A percentile compares a stretch with the other conserved stretches of the same genome.
Evolutionary conservation across 345 rosid genomes (phyloP).

Genomic region (Cardiospermum halicacabum): DNA sequence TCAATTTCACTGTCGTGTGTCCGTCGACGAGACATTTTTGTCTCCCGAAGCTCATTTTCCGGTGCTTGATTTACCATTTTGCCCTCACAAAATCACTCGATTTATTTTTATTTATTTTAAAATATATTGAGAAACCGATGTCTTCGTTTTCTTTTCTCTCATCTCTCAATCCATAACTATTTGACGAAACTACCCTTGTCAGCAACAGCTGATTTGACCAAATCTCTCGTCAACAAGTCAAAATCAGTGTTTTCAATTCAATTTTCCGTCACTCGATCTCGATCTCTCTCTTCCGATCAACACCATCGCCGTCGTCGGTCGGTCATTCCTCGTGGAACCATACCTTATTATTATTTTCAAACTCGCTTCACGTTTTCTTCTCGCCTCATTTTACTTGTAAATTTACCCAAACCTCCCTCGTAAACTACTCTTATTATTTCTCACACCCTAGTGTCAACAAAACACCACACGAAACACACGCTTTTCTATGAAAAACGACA

Average conservation of each 20-base stretch:
- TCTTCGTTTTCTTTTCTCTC: neutral
- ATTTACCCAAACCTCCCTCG: conserved; percentile 24
- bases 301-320: neutral
- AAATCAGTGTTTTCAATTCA: neutral
- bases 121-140: neutral
- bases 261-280: neutral
- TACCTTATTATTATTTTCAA: no score
- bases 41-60: neutral
- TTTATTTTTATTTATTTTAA: neutral
- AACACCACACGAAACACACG: neutral
- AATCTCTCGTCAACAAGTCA: conserved; percentile 4
- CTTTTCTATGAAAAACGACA: conserved; percentile 14
- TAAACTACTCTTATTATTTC: neutral
- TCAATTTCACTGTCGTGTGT: neutral
- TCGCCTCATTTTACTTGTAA: conserved; percentile 24
- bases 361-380: conserved; percentile 42
- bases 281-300: conserved; percentile 19
- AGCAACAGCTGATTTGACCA: conserved; percentile 10
- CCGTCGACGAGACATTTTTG: conserved; percentile 19
- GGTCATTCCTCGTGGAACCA: conserved; percentile 7
- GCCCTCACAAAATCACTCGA: neutral
- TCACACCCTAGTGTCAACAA: neutral
- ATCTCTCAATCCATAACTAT: neutral
- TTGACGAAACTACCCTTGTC: neutral
- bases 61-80: conserved; percentile 5